A percentile compares a stretch with the other conserved stretches of the same genome.
phyloP scores from a whole-genome alignment of 257 asterid genomes.

The Gentiana dahurica region DNA sequence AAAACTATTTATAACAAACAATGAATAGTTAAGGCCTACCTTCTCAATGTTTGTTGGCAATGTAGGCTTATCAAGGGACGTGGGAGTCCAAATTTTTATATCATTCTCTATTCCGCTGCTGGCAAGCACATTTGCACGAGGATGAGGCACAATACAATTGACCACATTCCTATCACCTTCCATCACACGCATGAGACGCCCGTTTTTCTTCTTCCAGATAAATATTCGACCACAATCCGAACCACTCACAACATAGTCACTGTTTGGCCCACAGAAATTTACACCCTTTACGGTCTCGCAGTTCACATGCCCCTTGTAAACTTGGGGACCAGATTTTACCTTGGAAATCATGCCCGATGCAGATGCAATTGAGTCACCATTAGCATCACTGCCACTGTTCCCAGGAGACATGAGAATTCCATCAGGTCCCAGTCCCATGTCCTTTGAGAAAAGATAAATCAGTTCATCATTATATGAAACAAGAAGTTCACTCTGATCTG shows the following conservation, averaged over 20 bases:
- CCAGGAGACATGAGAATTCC: conserved; percentile 24
- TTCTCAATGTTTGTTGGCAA: conserved; percentile 51
- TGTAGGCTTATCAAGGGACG: conserved; percentile 52
- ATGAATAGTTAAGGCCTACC: conserved; percentile 27
- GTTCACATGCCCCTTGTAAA: conserved; percentile 77
- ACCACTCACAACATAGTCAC: conserved; percentile 85
- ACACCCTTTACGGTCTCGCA: conserved; percentile 77
- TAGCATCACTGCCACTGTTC: conserved; percentile 29
- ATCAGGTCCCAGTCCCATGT: conserved; percentile 57
- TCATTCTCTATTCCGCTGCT: conserved; percentile 83
- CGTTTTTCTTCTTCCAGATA: conserved; percentile 67
- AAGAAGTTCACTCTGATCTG: conserved; percentile 87
- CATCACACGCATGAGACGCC: conserved; percentile 77
- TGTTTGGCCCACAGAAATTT: conserved; percentile 73
- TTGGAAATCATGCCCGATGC: conserved; percentile 18
- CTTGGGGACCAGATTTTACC: conserved; percentile 43
- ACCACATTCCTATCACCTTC: conserved; percentile 71
- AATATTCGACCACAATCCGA: conserved; percentile 93
- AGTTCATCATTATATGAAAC: conserved; percentile 68
- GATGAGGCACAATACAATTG: conserved; percentile 82
- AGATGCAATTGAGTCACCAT: conserved; percentile 20
- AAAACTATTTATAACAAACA: neutral
- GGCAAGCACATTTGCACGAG: conserved; percentile 66
- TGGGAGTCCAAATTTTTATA: conserved; percentile 74
- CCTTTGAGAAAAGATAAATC: conserved; percentile 73